Percentiles rank a stretch among this genome's conserved stretches.
Conservation (phyloP, 2,329 filamentous ascomycete genomes). For the Colletotrichum tanaceti region DNA sequence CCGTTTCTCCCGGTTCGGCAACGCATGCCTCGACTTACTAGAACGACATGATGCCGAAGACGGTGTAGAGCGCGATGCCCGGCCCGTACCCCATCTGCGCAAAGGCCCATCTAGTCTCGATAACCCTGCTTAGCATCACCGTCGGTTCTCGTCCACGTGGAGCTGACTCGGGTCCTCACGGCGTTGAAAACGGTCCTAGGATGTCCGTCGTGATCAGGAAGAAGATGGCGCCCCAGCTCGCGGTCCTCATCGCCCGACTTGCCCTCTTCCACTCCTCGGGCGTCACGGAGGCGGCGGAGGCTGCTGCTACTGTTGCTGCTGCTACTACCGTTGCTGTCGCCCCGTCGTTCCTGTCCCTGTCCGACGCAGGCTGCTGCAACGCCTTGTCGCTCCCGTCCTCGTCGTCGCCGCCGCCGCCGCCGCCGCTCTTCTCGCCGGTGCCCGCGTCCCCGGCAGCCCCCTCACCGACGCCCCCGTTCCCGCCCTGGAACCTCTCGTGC, state of each 20-base stretch:
- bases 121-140: background rate
- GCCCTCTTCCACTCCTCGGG: constrained; percentile 60
- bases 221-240: constrained; percentile 59
- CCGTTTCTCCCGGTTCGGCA: too few species aligned
- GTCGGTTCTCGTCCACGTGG: background rate
- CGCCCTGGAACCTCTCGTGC: constrained; percentile 26
- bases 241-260: constrained; percentile 58
- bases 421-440: constrained; percentile 5
- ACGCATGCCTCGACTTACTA: constrained; percentile 17
- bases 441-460: background rate
- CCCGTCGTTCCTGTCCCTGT: background rate
- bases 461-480: background rate
- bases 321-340: background rate
- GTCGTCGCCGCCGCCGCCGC: too few species aligned
- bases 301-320: too few species aligned
- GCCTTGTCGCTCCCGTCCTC: constrained; percentile 12
- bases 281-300: constrained; percentile 24
- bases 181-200: constrained; percentile 56
- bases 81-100: constrained; percentile 55
- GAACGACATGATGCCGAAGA: constrained; percentile 52
- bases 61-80: constrained; percentile 58
- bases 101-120: constrained; percentile 38
- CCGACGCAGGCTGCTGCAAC: background rate
- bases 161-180: constrained; percentile 42
- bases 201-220: constrained; percentile 63